Base-by-base conservation (phyloP, 345 rosid species). In the Gossypium australe region DNA sequence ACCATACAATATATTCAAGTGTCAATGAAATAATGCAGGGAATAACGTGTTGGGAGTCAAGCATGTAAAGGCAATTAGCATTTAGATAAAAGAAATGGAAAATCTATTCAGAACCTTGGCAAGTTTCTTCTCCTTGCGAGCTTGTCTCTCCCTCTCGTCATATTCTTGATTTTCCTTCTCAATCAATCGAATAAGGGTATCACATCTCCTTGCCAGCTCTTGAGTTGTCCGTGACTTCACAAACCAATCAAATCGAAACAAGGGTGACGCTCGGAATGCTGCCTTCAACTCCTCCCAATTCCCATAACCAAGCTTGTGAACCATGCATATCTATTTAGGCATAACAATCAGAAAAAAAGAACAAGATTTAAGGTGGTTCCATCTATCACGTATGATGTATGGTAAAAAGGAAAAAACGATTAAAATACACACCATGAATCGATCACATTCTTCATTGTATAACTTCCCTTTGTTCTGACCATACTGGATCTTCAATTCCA, bases 111-210 rank as follows among this genome's bases (percentile, higher is more conserved):
- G 34, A 77, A 96, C 99, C 97, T 92, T 93, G 70, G 97, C 97
- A 79, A 90, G 92, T 82, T 95, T 96, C 90, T 96, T 96, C 84
- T 96, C 98, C 80, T 90, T 96, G 8, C 98, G 97, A 17, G 97
- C 99, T 79, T 92, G 98, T 72, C 99, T 87, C 84, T 96, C 99
- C 83, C 97, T 87, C 82, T 93, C 99, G 20, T 96, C 97, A 73
- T 82, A 85, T 81, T 96, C 98, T 82, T 93, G 98, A 80, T 96
- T 96, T 87, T 96, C 99, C 89, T 96, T 96, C 89, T 96, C 98
- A 68, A 96, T 94, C 85, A 96, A 80, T 71, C 97, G 87, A 63
- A 96, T 92, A 34, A 96, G 89, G 16, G 99, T 93, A 81, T 96
- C 98, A 58, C 98, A 96, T 84, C 99, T 91, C 84, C 99, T 86